A percentile compares a stretch with the other conserved stretches of the same genome.
phyloP scores from a whole-genome alignment of 495 filamentous ascomycete genomes.

The Saxophila tyrrhenica region DNA sequence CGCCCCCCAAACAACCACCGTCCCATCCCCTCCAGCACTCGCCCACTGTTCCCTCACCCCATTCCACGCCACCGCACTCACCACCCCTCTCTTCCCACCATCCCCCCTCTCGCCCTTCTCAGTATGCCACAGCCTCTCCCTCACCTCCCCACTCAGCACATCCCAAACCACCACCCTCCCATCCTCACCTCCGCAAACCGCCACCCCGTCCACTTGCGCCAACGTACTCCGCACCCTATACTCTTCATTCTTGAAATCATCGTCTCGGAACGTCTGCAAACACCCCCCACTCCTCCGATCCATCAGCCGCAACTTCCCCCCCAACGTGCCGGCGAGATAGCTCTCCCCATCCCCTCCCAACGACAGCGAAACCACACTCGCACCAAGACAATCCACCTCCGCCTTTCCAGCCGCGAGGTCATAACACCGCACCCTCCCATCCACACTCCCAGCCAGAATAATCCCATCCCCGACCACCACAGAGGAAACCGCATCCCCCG shows the following conservation, averaged over 20 bases:
- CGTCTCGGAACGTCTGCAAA: constrained; percentile 52
- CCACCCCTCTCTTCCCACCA: constrained; percentile 45
- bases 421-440: constrained; percentile 73
- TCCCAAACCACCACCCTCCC: constrained; percentile 81
- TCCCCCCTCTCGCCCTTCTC: constrained; percentile 32
- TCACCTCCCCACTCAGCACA: constrained; percentile 60
- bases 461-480: constrained; percentile 46
- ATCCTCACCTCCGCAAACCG: constrained; percentile 75
- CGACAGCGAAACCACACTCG: constrained; percentile 51
- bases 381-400: constrained; percentile 57
- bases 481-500: constrained; percentile 60
- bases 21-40: constrained; percentile 51
- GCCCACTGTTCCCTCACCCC: constrained; percentile 54
- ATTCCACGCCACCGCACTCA: constrained; percentile 58
- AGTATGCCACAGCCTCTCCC: constrained; percentile 30
- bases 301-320: constrained; percentile 67
- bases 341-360: constrained; percentile 61
- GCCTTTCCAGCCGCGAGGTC: constrained; percentile 74
- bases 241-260: constrained; percentile 25
- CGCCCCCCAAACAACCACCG: constrained; percentile 21
- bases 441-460: constrained; percentile 67
- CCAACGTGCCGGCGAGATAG: constrained; percentile 62
- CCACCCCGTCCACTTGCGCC: constrained; percentile 52
- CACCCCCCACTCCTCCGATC: constrained; percentile 64
- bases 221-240: constrained; percentile 27